These are phyloP conservation scores for Trematosphaeria pertusa DNA, from an alignment of 2,329 filamentous ascomycete species.

Conservation along the genomic window DNA sequence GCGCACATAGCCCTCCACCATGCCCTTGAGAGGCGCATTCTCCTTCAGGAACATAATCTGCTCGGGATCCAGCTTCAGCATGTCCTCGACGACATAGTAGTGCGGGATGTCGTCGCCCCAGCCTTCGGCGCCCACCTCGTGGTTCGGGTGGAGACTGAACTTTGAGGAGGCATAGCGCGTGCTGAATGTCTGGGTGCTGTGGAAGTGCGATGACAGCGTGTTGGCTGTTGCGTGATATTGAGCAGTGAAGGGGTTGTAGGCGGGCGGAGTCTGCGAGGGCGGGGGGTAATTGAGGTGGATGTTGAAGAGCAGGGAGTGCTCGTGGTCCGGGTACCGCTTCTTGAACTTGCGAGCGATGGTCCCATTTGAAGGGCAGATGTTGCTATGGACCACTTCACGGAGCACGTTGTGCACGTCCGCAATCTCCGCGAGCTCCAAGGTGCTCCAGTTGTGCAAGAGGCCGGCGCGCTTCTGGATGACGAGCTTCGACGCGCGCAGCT, in stretches of 20 bases:
- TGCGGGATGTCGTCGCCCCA: slow-evolving; percentile 70
- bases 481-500: slow-evolving; percentile 55
- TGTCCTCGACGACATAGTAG: slow-evolving; percentile 70
- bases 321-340: slow-evolving; percentile 60
- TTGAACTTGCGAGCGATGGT: slow-evolving; percentile 65
- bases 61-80: slow-evolving; percentile 68
- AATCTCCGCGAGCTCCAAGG: slow-evolving; percentile 63
- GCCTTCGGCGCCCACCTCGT: slow-evolving; percentile 64
- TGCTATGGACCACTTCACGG: slow-evolving; percentile 62
- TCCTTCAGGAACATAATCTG: slow-evolving; percentile 66
- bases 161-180: slow-evolving; percentile 53
- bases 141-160: slow-evolving; percentile 56
- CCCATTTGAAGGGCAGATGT: slow-evolving; percentile 68
- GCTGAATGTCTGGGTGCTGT: slow-evolving; percentile 40
- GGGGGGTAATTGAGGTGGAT: slow-evolving; percentile 59
- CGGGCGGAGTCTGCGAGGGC: slow-evolving; percentile 11
- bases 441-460: slow-evolving; percentile 66
- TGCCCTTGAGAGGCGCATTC: slow-evolving; percentile 61
- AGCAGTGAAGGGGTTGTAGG: slow-evolving; percentile 15
- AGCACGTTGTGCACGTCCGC: slow-evolving; percentile 65
- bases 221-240: slow-evolving; percentile 23
- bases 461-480: slow-evolving; percentile 60
- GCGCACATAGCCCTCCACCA: slow-evolving; percentile 63
- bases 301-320: slow-evolving; percentile 60
- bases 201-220: slow-evolving; percentile 46